Evolutionary conservation across 352 stramenopile genomes (phyloP), one percentile per base, ranked within the genome.

Genomic region (Saprolegnia parasitica): DNA sequence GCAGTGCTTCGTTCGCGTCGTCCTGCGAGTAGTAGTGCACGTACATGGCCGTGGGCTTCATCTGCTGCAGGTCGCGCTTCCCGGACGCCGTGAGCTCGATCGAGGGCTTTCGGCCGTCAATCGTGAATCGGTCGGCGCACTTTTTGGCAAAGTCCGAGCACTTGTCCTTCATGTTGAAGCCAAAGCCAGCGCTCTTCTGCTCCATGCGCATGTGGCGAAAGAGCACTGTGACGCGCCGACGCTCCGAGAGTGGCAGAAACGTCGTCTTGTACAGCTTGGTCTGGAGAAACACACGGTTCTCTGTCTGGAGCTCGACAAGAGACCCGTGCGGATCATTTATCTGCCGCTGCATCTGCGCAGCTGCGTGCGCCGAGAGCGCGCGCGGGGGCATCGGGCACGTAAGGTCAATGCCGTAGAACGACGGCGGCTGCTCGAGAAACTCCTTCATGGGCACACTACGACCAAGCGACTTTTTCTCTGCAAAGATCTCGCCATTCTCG

Each of bases 1-100:
- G 16, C n/a, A 61, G 29, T 0, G 63, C 63, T 9, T 49, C 47
- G 21, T 60, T 21, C 8, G 63, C 63, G 26, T 70, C 63, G 11
- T 70, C 63, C 54, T 61, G 24, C 54, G 63, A 70, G 24, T 49
- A 29, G 24, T 70, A 70, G 13, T 62, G 46, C 20, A n/a, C 46
- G 37, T 50, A 70, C 29, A 70, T 52, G 29, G 11, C 8, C n/a
- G 63, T 21, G 29, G 5, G 6, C 13, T 18, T 23, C 5, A 24
- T 16, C 39, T 56, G 46, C 54, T 70, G 63, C 18, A 70, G 21
- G 8, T 47, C 63, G n/a, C 35, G 54, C 54, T 52, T 61, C 20
- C 45, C 23, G 1, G 54, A 5, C 8, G 46, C 20, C 8, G 63
- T 24, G 18, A 70, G 39, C 18, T 60, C 63, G 45, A 70, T 39